These are phyloP conservation scores for Neonothopanus nambi DNA, from an alignment of 1,284 basidiomycete species.

Conservation along the genomic window DNA sequence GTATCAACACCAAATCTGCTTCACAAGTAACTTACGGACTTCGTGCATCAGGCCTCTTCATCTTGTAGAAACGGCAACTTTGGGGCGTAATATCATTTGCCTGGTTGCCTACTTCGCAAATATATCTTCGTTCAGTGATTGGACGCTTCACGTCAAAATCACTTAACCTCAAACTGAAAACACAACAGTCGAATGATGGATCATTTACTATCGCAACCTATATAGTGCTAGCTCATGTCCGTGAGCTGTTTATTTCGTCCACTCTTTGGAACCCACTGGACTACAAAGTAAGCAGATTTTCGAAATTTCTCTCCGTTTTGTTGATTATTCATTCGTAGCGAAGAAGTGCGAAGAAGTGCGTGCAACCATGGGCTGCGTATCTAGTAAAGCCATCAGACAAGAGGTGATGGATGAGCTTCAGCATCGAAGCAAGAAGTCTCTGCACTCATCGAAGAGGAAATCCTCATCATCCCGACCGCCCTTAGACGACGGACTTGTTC, in stretches of 20 bases:
- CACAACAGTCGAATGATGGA: not conserved
- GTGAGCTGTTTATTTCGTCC: not conserved
- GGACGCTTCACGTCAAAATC: not conserved
- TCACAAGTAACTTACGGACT: too few species aligned
- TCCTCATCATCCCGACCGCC: not conserved
- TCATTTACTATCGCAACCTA: slow-evolving; percentile 11
- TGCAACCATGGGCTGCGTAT: slow-evolving; percentile 44
- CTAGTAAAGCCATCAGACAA: slow-evolving; percentile 37
- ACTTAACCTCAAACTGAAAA: not conserved
- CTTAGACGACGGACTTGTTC: not conserved
- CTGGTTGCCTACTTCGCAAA: too few species aligned
- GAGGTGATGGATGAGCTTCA: slow-evolving; percentile 8
- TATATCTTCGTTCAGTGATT: too few species aligned
- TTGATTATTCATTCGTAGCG: not conserved
- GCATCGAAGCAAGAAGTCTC: not conserved
- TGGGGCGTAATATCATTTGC: too few species aligned
- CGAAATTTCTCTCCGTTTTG: not conserved
- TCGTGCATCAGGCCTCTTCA: too few species aligned
- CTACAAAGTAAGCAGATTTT: not conserved
- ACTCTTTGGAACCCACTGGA: not conserved
- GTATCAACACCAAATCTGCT: too few species aligned
- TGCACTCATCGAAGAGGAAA: not conserved
- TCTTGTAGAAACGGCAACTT: too few species aligned
- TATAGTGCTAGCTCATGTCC: not conserved
- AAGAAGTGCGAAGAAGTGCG: too few species aligned